Base-by-base conservation (phyloP, 441 rosid genomes). In the Breynia disticha region DNA sequence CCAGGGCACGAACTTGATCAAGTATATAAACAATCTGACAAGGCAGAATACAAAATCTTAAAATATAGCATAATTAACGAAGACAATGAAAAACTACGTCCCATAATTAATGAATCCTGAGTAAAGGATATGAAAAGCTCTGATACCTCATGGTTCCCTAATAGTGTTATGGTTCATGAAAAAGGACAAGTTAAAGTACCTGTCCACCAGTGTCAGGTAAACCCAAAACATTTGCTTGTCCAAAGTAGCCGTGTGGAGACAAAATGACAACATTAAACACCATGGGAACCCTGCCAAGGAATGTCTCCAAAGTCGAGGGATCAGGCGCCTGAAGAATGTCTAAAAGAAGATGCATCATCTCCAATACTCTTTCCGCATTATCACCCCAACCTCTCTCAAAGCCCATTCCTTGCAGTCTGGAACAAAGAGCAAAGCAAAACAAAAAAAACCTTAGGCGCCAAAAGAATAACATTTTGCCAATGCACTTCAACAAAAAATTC, bases 321-420 rank as follows among this genome's bases (percentile, higher is more conserved):
- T 88, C 98, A 8, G 98, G 98, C 54, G 98, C 97, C 61, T 93
- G 97, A 64, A 93, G 87, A 54, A 86, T 88, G 74, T 88, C 98
- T 63, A 72, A 76, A 59, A 93, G 90, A 46, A 88, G 98, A 72
- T 84, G 82, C 75, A 86, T 76, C 76, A 69, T 84, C 70, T 84
- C 87, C 45, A 77, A 62, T 2, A 83, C 95, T 69, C 83, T 65
- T 11, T 38, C 72, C 16, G 97, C 95, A 47, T 82, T 86, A 61
- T 89, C 97, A 21, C 97, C 98, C 97, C 97, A 93, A 41, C 98
- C 98, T 77, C 75, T 86, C 82, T 86, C 98, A 71, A 93, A 88
- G 48, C 98, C 98, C 90, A 80, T 69, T 65, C 85, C 95, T 71
- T 93, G 98, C 35, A 88, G 48, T 32, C 90, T 83, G 72, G 44